phyloP scores from a whole-genome alignment of 2,329 filamentous ascomycete species.

The Calycina marina region DNA sequence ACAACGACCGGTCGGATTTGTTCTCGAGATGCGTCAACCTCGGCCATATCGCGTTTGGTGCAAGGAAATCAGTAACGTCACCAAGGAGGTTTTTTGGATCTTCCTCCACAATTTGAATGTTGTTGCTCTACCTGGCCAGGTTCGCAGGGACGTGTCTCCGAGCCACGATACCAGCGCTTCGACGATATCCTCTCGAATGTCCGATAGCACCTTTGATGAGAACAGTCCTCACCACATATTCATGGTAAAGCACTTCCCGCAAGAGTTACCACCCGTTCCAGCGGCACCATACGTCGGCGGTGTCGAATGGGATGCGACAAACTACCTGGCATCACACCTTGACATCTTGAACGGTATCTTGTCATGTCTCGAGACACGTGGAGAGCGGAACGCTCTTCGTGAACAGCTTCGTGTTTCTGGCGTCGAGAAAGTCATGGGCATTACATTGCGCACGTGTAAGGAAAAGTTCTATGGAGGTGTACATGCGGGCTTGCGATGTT shows the following conservation, averaged over 20 bases:
- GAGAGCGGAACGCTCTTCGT: conserved; percentile 67
- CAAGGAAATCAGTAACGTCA: conserved; percentile 82
- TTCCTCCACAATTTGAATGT: conserved; percentile 92
- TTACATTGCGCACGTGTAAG: conserved; percentile 78
- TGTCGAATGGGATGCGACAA: conserved; percentile 97
- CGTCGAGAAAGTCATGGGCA: conserved; percentile 81
- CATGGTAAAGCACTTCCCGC: conserved; percentile 64
- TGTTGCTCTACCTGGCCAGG: conserved; percentile 43
- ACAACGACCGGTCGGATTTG: conserved; percentile 67
- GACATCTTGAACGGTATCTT: conserved; percentile 87
- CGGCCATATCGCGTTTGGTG: conserved; percentile 89
- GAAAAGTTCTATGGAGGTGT: conserved; percentile 94
- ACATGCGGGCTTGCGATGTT: conserved; percentile 76
- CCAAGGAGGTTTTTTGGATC: conserved; percentile 98
- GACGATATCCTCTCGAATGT: conserved; percentile 11
- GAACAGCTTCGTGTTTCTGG: conserved; percentile 66
- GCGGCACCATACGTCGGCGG: conserved; percentile 93
- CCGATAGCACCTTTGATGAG: conserved; percentile 22
- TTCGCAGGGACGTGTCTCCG: conserved; percentile 20
- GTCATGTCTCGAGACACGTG: conserved; percentile 56
- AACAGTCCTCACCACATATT: conserved; percentile 36
- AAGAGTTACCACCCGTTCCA: conserved; percentile 75
- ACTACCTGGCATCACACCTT: conserved; percentile 83
- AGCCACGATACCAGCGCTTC: conserved; percentile 8
- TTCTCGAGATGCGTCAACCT: conserved; percentile 74